Evolutionary conservation across 805 yeast species (phyloP), one percentile per base, ranked within the genome.

Genomic region (Pichia rugopelliculosa): DNA sequence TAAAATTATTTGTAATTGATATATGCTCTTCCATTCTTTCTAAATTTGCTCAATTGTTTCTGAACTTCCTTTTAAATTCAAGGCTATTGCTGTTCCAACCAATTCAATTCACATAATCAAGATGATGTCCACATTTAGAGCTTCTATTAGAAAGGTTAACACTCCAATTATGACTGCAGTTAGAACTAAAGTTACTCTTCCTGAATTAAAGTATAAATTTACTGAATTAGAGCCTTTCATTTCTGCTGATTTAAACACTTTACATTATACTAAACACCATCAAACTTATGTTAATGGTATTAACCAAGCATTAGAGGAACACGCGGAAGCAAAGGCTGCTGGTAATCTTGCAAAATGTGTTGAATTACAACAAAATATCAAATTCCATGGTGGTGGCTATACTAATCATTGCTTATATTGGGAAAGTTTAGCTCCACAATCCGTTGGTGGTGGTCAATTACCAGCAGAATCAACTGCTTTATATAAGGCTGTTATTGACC

Each of bases 321-420:
- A 80, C 45, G 76, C 76, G 12, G 85, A 78, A 57, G 89, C 95
- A 42, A 61, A 76, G 51, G 67, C 69, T 36, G 71, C 72, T 46
- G 77, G 82, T 53, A 85, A 83, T 52, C 73, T 74, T 52, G 70
- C 76, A 60, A 77, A 77, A 61, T 67, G 82, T 43, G 74, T 83
- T 59, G 77, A 73, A 55, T 72, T 87, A 55, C 85, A 84, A 65
- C 84, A 85, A 59, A 71, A 76, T 57, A 79, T 89, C 72, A 88
- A 86, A 65, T 88, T 88, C 80, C 90, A 88, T 67, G 93, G 93
- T 57, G 96, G 96, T 65, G 96, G 96, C 26, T 86, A 73, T 73
- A 72, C 82, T 62, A 88, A 88, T 79, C 96, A 88, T 71, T 72
- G 80, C 55, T 70, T 88, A 56, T 88, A 85, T 77, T 88, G 95